Base-by-base conservation (phyloP, 1,284 basidiomycete genomes). In the Puccinia hordei region DNA sequence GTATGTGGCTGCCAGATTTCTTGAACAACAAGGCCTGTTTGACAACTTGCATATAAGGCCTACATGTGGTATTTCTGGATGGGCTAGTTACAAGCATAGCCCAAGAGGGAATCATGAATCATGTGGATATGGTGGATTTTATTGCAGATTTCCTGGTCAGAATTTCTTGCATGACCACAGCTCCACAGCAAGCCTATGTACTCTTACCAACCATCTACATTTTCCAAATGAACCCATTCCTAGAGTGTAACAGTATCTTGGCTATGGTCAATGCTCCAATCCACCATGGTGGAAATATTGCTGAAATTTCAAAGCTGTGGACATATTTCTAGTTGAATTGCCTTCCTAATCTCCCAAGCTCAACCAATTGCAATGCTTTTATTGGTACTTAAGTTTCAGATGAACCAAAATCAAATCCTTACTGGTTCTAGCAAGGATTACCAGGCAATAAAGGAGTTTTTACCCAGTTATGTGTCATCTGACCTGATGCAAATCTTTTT, bases 291-390 rank as follows among this genome's bases (percentile, higher is more conserved):
- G 68, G 68, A 1, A n/a, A 46, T 24, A 49, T 71, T 24, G 24
- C 6, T 24, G 68, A 71, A n/a, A 38, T 71, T 0, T 71, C 30
- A 24, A 33, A 8, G 30, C 19, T 2, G 46, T 22, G 10, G 22
- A 53, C 13, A 30, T 71, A 1, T 46, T 71, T 2, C 30, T 44
- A 0, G 27, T 71, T 17, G 30, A 71, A 12, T n/a, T 71, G 22
- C 68, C 46, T 22, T 10, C 68, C 4, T 71, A 71, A 17, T 71
- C n/a, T 1, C 68, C 68, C 2, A 46, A 71, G 4, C 19, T 71
- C 24, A 71, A 71, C 68, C 68, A 6, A 71, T 49, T 27, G 66
- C 5, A 46, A 53, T 55, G 57, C 12, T 59, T 19, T 49, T 49
- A 2, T 49, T 15, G 9, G 46, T 63, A 8, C 35, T 63, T 15